Percentiles rank a stretch among this genome's conserved stretches.
phyloP scores from a whole-genome alignment of 257 asterid genomes.

The Datura wrightii region DNA sequence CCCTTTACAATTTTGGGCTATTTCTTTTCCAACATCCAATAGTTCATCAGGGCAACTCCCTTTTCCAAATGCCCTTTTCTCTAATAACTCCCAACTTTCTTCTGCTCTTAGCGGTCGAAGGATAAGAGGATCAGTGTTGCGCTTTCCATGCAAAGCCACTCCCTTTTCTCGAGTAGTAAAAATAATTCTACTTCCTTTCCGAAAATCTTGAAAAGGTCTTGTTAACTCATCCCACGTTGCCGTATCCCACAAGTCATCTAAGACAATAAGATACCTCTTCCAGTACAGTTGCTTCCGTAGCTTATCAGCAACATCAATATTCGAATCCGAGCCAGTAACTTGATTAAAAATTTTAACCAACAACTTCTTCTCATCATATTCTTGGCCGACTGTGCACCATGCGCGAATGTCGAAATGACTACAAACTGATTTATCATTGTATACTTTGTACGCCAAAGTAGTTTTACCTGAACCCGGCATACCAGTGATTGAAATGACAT shows the following conservation, averaged over 20 bases:
- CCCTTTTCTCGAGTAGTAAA: not conserved
- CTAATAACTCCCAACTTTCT: no score
- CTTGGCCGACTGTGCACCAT: constrained; percentile 23
- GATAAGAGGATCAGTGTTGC: not conserved
- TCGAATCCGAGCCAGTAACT: not conserved
- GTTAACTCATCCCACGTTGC: constrained; percentile 30
- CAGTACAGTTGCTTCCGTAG: not conserved
- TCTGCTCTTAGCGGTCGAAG: not conserved
- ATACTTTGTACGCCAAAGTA: constrained; percentile 24
- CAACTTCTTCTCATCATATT: not conserved
- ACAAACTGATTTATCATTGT: not conserved
- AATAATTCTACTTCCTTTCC: constrained; percentile 28
- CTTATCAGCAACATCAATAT: constrained; percentile 21
- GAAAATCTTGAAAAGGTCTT: not conserved
- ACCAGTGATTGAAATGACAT: constrained; percentile 26
- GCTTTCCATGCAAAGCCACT: constrained; percentile 21
- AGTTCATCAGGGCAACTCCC: no score
- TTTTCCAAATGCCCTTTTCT: no score
- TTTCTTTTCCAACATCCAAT: no score
- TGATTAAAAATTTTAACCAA: not conserved
- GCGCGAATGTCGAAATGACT: constrained; percentile 21
- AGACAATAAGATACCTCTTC: constrained; percentile 32
- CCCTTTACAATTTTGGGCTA: no score
- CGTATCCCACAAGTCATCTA: constrained; percentile 41
- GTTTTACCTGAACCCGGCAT: constrained; percentile 33